These are phyloP conservation scores for Solanum ossicruentum DNA, from an alignment of 257 asterid species.

Conservation along the genomic window DNA sequence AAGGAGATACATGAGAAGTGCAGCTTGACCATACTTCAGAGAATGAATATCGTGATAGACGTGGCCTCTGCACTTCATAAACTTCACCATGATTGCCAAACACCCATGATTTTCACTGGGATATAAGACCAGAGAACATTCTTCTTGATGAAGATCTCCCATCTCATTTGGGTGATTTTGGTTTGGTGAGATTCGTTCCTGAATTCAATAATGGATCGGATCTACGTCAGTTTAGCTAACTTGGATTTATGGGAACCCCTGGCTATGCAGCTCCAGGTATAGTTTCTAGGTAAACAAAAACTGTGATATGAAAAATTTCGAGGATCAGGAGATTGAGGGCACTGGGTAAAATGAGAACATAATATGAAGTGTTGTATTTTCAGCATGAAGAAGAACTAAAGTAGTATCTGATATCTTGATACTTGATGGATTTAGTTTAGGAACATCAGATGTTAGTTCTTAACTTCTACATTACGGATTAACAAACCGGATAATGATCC, in stretches of 20 bases:
- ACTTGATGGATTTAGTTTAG: neutral
- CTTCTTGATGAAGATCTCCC: constrained; percentile 32
- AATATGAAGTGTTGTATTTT: neutral
- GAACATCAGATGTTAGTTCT: neutral
- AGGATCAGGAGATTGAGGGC: neutral
- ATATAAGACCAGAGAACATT: constrained; percentile 16
- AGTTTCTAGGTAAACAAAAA: neutral
- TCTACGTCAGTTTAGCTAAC: constrained; percentile 19
- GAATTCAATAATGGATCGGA: neutral
- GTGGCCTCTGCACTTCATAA: constrained; percentile 33
- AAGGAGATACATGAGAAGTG: neutral
- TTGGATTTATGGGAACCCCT: constrained; percentile 29
- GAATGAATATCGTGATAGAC: constrained; percentile 20
- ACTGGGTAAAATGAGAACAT: neutral
- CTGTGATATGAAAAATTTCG: neutral
- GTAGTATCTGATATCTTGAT: neutral
- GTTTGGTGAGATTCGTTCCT: constrained; percentile 26
- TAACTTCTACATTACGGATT: neutral
- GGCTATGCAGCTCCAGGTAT: constrained; percentile 50
- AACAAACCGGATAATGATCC: neutral
- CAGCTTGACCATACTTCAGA: constrained; percentile 17
- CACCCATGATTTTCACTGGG: constrained; percentile 28
- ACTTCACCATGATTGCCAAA: constrained; percentile 30
- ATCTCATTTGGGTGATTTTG: constrained; percentile 37
- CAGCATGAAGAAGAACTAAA: neutral